phyloP scores from a whole-genome alignment of 2,329 filamentous ascomycete genomes.

The Geosmithia morbida region DNA sequence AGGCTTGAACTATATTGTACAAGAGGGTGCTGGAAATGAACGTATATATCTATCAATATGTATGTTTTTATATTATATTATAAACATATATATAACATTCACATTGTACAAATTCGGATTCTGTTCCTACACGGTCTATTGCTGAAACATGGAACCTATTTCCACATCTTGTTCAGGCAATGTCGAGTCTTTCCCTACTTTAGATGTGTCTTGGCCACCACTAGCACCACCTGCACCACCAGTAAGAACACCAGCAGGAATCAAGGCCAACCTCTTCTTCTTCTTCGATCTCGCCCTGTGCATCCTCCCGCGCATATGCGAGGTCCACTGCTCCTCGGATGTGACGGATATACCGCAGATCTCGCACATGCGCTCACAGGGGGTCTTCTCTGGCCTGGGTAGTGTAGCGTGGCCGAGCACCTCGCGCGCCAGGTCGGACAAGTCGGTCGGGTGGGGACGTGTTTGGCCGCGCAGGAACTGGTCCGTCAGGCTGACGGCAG shows the following conservation, averaged over 20 bases:
- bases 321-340: constrained; percentile 33
- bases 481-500: constrained; percentile 46
- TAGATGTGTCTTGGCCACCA: constrained; percentile 1
- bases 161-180: constrained; percentile 2
- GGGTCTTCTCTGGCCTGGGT: constrained; percentile 32
- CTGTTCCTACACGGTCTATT: too few relatives aligned
- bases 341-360: constrained; percentile 52
- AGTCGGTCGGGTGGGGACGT: constrained; percentile 33
- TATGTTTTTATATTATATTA: neutral
- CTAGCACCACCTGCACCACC: too few relatives aligned
- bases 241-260: constrained; percentile 10
- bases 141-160: constrained; percentile 1
- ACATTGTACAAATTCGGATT: too few relatives aligned
- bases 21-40: neutral
- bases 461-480: constrained; percentile 44
- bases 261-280: constrained; percentile 21
- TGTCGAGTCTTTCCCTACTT: too few relatives aligned
- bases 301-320: constrained; percentile 20
- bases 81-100: neutral
- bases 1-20: neutral
- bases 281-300: constrained; percentile 18
- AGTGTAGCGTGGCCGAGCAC: constrained; percentile 25
- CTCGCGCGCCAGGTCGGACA: constrained; percentile 33
- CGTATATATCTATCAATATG: neutral
- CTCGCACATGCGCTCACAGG: constrained; percentile 51